Evolutionary conservation across 257 asterid species (phyloP).

Genomic region (Nicotiana otophora): DNA sequence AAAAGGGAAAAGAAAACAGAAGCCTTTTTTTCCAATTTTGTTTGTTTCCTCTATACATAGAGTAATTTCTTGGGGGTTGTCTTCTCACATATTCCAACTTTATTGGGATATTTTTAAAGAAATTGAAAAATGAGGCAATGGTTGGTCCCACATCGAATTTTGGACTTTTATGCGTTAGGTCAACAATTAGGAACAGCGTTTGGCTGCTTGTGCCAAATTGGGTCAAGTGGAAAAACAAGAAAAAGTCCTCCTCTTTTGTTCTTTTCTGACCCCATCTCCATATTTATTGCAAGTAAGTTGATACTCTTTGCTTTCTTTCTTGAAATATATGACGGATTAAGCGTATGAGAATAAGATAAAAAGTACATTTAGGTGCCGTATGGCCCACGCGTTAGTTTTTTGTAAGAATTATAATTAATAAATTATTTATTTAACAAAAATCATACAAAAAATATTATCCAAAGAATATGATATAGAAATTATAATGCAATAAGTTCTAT

Average conservation of each 20-base stretch:
- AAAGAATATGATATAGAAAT: too few species aligned
- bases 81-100: neutral
- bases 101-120: neutral
- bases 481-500: too few species aligned
- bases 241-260: constrained; percentile 1
- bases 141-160: constrained; percentile 17
- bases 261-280: neutral
- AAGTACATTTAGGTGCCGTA: too few species aligned
- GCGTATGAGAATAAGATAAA: too few species aligned
- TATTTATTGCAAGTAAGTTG: neutral
- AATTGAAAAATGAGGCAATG: constrained; percentile 2
- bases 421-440: too few species aligned
- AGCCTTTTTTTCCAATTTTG: neutral
- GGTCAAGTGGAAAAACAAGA: constrained; percentile 35
- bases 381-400: too few species aligned
- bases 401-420: too few species aligned
- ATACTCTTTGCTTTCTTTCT: neutral
- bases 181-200: constrained; percentile 57
- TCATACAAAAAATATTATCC: too few species aligned
- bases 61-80: neutral
- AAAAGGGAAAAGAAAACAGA: neutral
- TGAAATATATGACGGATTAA: neutral
- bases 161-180: constrained; percentile 49
- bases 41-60: neutral
- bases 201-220: constrained; percentile 43